Percentiles rank a stretch among this genome's conserved stretches.
Conservation (phyloP, 208 protist species). For the Leishmania lainsoni region DNA sequence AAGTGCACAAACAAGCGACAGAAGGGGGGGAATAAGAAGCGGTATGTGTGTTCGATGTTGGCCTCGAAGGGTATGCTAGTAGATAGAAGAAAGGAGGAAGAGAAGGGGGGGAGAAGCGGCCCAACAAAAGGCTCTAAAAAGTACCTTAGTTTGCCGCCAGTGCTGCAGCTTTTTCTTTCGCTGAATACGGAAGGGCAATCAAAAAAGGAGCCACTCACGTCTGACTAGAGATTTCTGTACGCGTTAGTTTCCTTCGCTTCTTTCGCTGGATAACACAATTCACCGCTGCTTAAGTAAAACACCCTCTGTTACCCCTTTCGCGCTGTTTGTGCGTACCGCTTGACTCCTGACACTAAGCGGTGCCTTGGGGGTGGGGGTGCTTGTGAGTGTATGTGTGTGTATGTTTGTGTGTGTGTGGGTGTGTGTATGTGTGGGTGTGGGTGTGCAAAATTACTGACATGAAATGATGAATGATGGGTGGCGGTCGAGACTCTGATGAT, state of each 20-base stretch:
- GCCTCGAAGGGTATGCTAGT: background rate
- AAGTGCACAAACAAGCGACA: background rate
- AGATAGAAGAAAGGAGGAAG: background rate
- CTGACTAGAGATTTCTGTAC: slow-evolving; percentile 4
- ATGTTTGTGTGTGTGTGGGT: background rate
- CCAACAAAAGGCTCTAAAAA: background rate
- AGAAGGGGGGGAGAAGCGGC: no score
- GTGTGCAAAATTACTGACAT: background rate
- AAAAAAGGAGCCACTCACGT: background rate
- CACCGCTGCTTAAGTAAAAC: background rate
- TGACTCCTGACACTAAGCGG: background rate
- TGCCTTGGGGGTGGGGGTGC: background rate
- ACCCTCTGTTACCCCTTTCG: background rate
- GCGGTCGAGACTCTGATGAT: background rate
- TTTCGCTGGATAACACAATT: background rate
- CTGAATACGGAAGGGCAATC: background rate
- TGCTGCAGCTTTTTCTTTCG: background rate
- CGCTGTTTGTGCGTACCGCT: background rate
- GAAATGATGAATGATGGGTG: background rate
- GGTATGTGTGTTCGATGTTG: background rate
- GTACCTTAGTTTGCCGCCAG: background rate
- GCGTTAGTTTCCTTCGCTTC: slow-evolving; percentile 5
- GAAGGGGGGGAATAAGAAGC: no score
- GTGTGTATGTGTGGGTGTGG: background rate
- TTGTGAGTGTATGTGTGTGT: background rate